A percentile compares a stretch with the other conserved stretches of the same genome.
These are phyloP conservation scores for Pestalotiopsis sp. DNA, from an alignment of 2,329 filamentous ascomycete species.

Conservation along the genomic window DNA sequence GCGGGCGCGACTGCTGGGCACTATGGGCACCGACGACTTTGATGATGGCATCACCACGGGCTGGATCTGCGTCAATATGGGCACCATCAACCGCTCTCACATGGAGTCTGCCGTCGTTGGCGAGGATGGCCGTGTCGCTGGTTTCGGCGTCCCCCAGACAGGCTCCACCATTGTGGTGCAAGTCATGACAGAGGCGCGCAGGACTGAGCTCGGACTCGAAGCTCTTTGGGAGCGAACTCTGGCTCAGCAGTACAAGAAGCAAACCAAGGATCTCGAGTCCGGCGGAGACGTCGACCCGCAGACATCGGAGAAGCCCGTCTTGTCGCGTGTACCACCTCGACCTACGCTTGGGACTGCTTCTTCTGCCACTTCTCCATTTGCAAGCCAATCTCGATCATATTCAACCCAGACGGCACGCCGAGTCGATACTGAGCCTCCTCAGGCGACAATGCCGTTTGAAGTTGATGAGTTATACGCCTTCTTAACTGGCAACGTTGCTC, in stretches of 20 bases:
- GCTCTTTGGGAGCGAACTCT: slow-evolving; percentile 45
- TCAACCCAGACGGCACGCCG: not conserved
- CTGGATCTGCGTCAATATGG: slow-evolving; percentile 94
- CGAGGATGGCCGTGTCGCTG: slow-evolving; percentile 63
- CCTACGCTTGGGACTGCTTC: not conserved
- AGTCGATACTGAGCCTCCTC: not conserved
- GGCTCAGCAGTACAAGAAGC: slow-evolving; percentile 17
- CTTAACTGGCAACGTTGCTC: not conserved
- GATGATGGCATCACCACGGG: slow-evolving; percentile 91
- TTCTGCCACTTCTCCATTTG: slow-evolving; percentile 9
- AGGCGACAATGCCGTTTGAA: not conserved
- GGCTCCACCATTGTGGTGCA: slow-evolving; percentile 59
- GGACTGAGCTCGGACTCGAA: slow-evolving; percentile 55
- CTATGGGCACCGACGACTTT: slow-evolving; percentile 58
- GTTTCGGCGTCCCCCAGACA: slow-evolving; percentile 63
- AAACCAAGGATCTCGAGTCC: slow-evolving; percentile 14
- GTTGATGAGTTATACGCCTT: not conserved
- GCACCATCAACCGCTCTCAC: slow-evolving; percentile 61
- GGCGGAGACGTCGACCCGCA: slow-evolving; percentile 9
- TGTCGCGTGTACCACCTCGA: slow-evolving; percentile 15
- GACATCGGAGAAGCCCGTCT: slow-evolving; percentile 18
- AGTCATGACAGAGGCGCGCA: slow-evolving; percentile 55
- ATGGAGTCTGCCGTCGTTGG: slow-evolving; percentile 45
- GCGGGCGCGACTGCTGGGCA: slow-evolving; percentile 78
- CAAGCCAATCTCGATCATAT: slow-evolving; percentile 4